A percentile compares a stretch with the other conserved stretches of the same genome.
Evolutionary conservation across 441 rosid genomes (phyloP).

Genomic region (Sinapis alba): DNA sequence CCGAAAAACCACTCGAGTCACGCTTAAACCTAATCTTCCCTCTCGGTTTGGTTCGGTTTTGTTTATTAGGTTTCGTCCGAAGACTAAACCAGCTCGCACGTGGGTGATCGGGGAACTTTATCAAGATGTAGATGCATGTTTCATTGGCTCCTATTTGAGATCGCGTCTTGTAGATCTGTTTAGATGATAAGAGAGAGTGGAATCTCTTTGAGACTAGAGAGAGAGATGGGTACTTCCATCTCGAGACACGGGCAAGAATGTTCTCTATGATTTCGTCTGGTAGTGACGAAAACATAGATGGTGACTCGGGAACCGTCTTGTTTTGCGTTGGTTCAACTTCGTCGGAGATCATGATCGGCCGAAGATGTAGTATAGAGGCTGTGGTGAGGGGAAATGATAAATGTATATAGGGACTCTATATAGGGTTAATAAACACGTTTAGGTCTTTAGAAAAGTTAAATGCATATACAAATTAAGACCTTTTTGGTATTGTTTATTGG

Average conservation of each 20-base stretch:
- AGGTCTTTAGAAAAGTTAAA: neutral
- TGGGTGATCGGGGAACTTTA: slow-evolving; percentile 38
- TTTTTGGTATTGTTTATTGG: too few relatives aligned
- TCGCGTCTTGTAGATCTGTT: slow-evolving; percentile 52
- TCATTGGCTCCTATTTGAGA: slow-evolving; percentile 45
- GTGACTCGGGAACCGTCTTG: neutral
- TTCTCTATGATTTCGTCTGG: slow-evolving; percentile 61
- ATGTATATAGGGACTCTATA: too few relatives aligned
- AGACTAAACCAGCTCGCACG: slow-evolving; percentile 53
- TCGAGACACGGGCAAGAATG: slow-evolving; percentile 63
- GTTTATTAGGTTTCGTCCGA: slow-evolving; percentile 11
- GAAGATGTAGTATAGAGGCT: neutral
- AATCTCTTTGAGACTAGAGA: slow-evolving; percentile 62
- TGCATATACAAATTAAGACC: neutral
- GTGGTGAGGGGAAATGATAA: neutral
- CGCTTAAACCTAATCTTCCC: neutral
- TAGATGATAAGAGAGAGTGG: slow-evolving; percentile 51
- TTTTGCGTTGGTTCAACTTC: neutral
- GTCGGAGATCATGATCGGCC: neutral
- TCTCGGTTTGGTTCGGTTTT: neutral
- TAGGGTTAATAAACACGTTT: neutral
- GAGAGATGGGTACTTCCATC: slow-evolving; percentile 53
- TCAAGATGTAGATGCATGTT: slow-evolving; percentile 46
- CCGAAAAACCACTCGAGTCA: neutral
- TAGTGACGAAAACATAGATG: slow-evolving; percentile 47